Conservation (phyloP, 2,329 filamentous ascomycete species). For the Colletotrichum tanaceti region DNA sequence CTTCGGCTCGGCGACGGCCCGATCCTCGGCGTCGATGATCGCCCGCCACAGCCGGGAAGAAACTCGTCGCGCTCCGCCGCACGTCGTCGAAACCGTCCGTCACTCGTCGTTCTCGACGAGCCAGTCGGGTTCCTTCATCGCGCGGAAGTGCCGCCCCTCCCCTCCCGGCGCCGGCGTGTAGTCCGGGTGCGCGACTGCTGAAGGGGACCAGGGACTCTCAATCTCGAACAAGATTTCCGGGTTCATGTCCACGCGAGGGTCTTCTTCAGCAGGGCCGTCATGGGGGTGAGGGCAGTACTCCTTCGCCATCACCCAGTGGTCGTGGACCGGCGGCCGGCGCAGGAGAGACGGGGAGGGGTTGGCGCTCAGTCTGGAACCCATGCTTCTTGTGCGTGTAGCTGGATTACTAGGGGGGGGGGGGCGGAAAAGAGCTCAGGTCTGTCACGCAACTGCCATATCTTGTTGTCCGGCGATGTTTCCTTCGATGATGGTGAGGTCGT, state of each 20-base stretch:
- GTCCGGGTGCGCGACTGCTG: constrained; percentile 27
- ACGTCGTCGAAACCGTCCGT: background rate
- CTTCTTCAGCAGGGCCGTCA: constrained; percentile 16
- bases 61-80: background rate
- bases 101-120: background rate
- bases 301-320: constrained; percentile 6
- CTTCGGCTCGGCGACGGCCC: constrained; percentile 19
- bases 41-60: background rate
- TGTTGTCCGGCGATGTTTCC: constrained; percentile 25
- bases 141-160: constrained; percentile 28
- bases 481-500: constrained; percentile 30
- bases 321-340: constrained; percentile 9
- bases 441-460: constrained; percentile 20
- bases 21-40: constrained; percentile 10
- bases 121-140: constrained; percentile 16
- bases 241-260: constrained; percentile 23
- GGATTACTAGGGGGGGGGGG: background rate
- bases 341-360: constrained; percentile 16
- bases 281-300: constrained; percentile 25
- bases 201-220: constrained; percentile 21
- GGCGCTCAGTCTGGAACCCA: constrained; percentile 22
- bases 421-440: constrained; percentile 19
- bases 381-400: constrained; percentile 19
- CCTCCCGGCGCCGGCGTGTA: constrained; percentile 30
- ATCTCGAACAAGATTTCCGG: constrained; percentile 25